Percentiles rank a stretch among this genome's conserved stretches.
Evolutionary conservation across 305 asterid genomes (phyloP).

Genomic region (Solanum hybrid): DNA sequence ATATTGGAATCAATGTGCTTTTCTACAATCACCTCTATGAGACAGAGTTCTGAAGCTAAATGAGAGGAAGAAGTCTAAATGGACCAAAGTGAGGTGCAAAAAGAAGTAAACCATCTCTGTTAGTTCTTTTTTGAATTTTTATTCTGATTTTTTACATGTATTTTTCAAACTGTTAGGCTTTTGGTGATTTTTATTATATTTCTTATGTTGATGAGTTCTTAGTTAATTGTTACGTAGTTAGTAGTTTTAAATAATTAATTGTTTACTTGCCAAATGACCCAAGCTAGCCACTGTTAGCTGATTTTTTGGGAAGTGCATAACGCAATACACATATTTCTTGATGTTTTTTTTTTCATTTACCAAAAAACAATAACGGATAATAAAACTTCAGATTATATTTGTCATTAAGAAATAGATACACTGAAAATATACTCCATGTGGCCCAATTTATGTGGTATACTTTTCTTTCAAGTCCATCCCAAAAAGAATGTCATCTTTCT

Average conservation of each 20-base stretch:
- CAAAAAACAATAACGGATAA: not conserved
- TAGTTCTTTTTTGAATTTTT: not conserved
- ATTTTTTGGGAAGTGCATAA: not conserved
- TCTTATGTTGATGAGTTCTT: not conserved
- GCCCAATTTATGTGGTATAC: not conserved
- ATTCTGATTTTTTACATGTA: not conserved
- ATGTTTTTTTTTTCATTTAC: not conserved
- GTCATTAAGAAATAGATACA: not conserved
- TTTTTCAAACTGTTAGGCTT: not conserved
- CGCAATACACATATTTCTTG: not conserved
- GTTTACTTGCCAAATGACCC: not conserved
- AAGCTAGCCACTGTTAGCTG: not conserved
- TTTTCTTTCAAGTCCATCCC: not conserved
- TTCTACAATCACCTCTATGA: not conserved
- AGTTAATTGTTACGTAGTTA: not conserved
- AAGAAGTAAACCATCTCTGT: not conserved
- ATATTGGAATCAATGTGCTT: not conserved
- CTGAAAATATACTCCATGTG: not conserved
- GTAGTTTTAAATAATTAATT: too few species aligned
- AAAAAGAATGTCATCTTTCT: not conserved
- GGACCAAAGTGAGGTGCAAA: not conserved
- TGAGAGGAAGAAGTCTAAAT: not conserved
- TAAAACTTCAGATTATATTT: not conserved
- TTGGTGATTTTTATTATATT: not conserved
- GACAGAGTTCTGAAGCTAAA: not conserved